Evolutionary conservation across 2,329 filamentous ascomycete genomes (phyloP), one percentile per base, ranked within the genome.

Genomic region (Lasiodiplodia sp.): DNA sequence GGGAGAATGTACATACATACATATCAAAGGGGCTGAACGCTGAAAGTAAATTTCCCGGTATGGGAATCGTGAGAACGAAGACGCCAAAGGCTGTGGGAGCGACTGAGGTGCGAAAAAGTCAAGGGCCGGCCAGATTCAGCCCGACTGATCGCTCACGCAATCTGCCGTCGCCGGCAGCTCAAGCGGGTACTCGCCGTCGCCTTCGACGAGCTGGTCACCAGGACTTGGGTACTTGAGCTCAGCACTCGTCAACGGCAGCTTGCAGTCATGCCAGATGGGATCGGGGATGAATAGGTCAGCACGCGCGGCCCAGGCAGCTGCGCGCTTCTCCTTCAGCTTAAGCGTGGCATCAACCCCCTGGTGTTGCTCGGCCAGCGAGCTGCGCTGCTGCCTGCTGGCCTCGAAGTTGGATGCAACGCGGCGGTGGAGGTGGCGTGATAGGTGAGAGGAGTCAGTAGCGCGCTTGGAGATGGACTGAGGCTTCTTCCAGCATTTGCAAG

Each of bases 121-220:
- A 11, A n/a, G 7, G 14, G 40, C 16, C 7, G 21, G 21, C 21
- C 18, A 4, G 21, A 8, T 4, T 60, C 38, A 60, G 14, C 57
- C 63, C 12, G 51, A 57, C 37, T 53, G 5, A 49, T 55, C 23
- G 38, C 56, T 66, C 51, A 38, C 21, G 23, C 75, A 76, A 71
- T 21, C 25, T 4, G 47, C 56, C 12, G 67, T 60, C 60, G 72
- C 72, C 23, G 82, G 82, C 37, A 78, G 70, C 68, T 78, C 76
- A 31, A 85, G 75, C n/a, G 78, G 73, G 71, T 84, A 84, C 65
- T 76, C 78, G 25, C 80, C 82, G 72, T 83, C 81, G 10, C 82
- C 82, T 21, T 73, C 64, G 3, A 82, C 77, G 18, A 84, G 78
- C 65, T 83, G 79, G 51, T 80, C 80, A 3, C 82, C 82, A 2